phyloP scores from a whole-genome alignment of 768 basidiomycete genomes.

The Podaxis rugospora region DNA sequence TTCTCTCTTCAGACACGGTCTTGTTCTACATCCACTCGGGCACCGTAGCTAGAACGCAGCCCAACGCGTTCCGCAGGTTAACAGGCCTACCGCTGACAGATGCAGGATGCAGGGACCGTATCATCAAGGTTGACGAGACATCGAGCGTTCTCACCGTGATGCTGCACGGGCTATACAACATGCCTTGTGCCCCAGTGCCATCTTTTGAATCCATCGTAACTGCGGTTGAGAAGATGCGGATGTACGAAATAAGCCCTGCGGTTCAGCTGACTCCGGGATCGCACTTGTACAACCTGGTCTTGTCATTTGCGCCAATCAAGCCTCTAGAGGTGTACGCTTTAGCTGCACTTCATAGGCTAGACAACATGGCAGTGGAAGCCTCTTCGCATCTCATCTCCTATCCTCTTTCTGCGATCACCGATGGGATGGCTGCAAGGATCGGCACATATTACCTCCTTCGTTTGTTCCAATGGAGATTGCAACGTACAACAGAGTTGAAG shows the following conservation, averaged over 20 bases:
- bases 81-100: background rate
- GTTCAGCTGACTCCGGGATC: background rate
- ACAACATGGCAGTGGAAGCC: conserved; percentile 8
- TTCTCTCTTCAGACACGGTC: conserved; percentile 14
- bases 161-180: conserved; percentile 14
- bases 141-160: conserved; percentile 12
- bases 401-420: conserved; percentile 9
- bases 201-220: conserved; percentile 2
- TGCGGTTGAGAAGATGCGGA: conserved; percentile 14
- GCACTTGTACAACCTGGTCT: conserved; percentile 10
- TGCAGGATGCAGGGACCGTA: background rate
- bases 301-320: conserved; percentile 10
- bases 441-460: conserved; percentile 12
- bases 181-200: conserved; percentile 9
- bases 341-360: conserved; percentile 12
- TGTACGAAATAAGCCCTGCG: conserved; percentile 8
- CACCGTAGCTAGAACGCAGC: conserved; percentile 4
- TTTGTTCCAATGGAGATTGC: conserved; percentile 11
- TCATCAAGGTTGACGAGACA: conserved; percentile 9
- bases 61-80: conserved; percentile 12
- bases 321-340: conserved; percentile 14
- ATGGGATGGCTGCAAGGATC: conserved; percentile 12
- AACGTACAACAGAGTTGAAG: conserved; percentile 4
- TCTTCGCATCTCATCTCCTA: conserved; percentile 12
- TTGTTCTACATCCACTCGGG: conserved; percentile 13